Conservation (phyloP, 352 stramenopile genomes). For the Saprolegnia diclina region DNA sequence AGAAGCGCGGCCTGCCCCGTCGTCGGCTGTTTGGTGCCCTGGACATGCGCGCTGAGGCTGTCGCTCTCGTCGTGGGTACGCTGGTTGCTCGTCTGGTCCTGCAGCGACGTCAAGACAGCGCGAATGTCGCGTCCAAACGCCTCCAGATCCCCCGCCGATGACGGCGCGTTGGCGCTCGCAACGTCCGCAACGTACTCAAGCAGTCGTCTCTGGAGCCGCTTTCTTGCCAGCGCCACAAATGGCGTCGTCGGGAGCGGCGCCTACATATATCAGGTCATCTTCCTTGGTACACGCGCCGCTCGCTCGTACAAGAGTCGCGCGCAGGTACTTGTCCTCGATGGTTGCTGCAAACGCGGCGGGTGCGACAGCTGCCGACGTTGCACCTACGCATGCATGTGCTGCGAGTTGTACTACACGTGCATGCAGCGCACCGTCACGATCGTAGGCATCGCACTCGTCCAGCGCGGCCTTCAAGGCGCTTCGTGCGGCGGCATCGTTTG, state of each 20-base stretch:
- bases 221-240: constrained; percentile 24
- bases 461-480: not conserved
- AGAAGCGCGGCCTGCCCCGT: not conserved
- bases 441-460: not conserved
- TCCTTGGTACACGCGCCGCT: not conserved
- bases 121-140: constrained; percentile 23
- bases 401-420: not conserved
- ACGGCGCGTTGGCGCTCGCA: not conserved
- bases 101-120: not conserved
- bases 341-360: not conserved
- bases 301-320: not conserved
- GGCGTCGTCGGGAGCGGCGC: not conserved
- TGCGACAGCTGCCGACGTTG: not conserved
- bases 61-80: not conserved
- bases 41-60: not conserved
- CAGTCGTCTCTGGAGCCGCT: not conserved
- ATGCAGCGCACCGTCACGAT: not conserved
- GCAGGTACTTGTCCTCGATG: constrained; percentile 10
- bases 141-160: not conserved
- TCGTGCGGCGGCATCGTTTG: not conserved
- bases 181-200: not conserved
- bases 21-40: not conserved
- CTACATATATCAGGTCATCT: not conserved
- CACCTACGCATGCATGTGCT: not conserved
- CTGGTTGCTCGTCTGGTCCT: not conserved